Evolutionary conservation across 2,329 filamentous ascomycete species (phyloP).

Genomic region (Pseudogymnoascus sp.): DNA sequence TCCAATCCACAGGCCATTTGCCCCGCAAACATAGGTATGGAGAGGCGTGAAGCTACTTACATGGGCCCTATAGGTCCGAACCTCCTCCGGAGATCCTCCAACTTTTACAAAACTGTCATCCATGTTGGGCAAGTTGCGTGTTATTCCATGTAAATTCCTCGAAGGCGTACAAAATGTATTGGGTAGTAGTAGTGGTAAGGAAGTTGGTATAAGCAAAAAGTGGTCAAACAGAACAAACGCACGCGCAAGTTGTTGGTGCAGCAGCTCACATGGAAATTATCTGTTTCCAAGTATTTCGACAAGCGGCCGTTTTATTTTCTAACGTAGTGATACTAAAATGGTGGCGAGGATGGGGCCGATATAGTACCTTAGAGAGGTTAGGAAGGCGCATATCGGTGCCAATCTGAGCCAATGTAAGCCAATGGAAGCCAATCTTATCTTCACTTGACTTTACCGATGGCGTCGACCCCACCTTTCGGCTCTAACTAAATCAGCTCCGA

Average conservation of each 20-base stretch:
- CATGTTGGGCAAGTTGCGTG: background rate
- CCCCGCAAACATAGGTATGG: background rate
- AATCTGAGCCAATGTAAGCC: background rate
- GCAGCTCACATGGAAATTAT: constrained; percentile 6
- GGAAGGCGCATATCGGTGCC: background rate
- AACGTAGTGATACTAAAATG: constrained; percentile 6
- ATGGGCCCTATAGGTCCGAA: constrained; percentile 49
- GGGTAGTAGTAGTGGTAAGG: no score
- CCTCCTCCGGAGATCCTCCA: constrained; percentile 29
- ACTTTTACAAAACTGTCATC: constrained; percentile 8
- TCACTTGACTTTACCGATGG: background rate
- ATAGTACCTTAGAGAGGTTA: constrained; percentile 3
- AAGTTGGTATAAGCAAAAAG: background rate
- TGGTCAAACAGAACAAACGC: constrained; percentile 7
- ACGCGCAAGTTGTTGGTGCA: background rate
- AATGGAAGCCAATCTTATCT: constrained; percentile 3
- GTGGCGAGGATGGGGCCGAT: constrained; percentile 6
- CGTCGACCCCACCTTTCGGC: background rate
- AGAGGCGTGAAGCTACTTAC: constrained; percentile 33
- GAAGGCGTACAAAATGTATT: background rate
- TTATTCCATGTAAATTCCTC: background rate
- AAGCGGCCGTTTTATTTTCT: constrained; percentile 7
- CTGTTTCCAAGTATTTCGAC: constrained; percentile 6
- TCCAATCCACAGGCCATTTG: background rate
- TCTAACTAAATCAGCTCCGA: constrained; percentile 6